These are phyloP conservation scores for Orbilia javanica DNA, from an alignment of 2,329 filamentous ascomycete genomes.

Conservation along the genomic window DNA sequence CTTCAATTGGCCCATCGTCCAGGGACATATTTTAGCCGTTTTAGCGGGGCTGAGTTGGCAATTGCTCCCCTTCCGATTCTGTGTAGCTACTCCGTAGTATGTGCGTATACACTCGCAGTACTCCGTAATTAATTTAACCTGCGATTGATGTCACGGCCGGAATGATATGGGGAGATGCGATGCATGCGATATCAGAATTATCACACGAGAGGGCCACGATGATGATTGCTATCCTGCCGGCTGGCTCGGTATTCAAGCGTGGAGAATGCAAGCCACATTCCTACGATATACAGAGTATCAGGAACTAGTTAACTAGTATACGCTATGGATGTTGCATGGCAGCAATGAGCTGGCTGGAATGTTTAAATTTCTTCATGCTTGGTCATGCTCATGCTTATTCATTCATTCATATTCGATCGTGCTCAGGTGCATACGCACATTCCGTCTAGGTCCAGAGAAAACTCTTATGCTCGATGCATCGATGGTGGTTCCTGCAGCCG, in stretches of 20 bases:
- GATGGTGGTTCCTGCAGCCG: slow-evolving; percentile 6
- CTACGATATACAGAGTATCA: too few relatives aligned
- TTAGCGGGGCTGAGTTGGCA: slow-evolving; percentile 10
- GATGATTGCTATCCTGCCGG: slow-evolving; percentile 3
- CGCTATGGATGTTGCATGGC: background rate
- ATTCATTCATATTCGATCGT: background rate
- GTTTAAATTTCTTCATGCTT: background rate
- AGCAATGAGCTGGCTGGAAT: slow-evolving; percentile 25
- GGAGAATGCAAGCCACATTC: slow-evolving; percentile 25
- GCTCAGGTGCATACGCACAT: too few relatives aligned
- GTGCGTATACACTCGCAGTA: too few relatives aligned
- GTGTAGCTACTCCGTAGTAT: too few relatives aligned
- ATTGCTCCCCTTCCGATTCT: background rate
- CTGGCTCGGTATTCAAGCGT: background rate
- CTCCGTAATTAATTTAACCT: too few relatives aligned
- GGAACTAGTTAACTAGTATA: too few relatives aligned
- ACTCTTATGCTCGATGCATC: background rate
- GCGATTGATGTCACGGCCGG: background rate
- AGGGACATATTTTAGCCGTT: slow-evolving; percentile 16
- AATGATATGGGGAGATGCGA: slow-evolving; percentile 17
- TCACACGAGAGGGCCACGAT: slow-evolving; percentile 15
- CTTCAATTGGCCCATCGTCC: too few relatives aligned
- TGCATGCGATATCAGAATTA: slow-evolving; percentile 16
- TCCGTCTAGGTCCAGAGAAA: background rate
- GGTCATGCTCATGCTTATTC: background rate